Evolutionary conservation across 73 alveolate species (phyloP), one percentile per base, ranked within the genome.

Genomic region (Effrenium voratum): DNA sequence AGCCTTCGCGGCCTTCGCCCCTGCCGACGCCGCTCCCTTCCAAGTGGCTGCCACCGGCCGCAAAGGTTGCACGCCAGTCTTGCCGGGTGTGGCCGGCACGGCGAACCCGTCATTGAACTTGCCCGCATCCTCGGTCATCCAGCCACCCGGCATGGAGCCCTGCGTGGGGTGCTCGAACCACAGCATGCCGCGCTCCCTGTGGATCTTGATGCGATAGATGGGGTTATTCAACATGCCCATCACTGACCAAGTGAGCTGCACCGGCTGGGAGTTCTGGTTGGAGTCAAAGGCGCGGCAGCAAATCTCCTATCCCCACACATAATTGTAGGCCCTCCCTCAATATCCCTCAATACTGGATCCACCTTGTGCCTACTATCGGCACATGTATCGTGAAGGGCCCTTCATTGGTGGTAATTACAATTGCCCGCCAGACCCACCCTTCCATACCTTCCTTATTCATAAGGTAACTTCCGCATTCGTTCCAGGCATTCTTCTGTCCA

Each of bases 141-240:
- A 87, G 70, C 95, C 95, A 13, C 95, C 95, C 26, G 95, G 95
- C 95, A 87, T 66, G 46, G 95, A 59, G 19, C 93, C 93, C 45
- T 50, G 80, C 22, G 93, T 84, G 22, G 95, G 95, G n/a, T 87
- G 95, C 41, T 87, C 95, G 70, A 87, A 87, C 95, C 95, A 87
- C 28, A 63, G 5, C 81, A 63, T 63, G 84, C 68, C 49, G 26
- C 46, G 38, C 76, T 88, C 87, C 41, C 80, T 77, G 84, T 93
- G 91, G 49, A 93, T 57, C 80, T 93, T 86, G 76, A 99, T 41
- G 47, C 91, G 82, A 90, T 97, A 87, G 34, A 97, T 93, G 92
- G 99, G 91, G 55, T 99, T 99, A 97, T 99, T 99, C 99, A 99
- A 52, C 97, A 88, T 97, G 50, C 99, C 99, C 93, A 97, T 88